A percentile compares a stretch with the other conserved stretches of the same genome.
These are phyloP conservation scores for Achlya hypogyna DNA, from an alignment of 352 stramenopile genomes.

Conservation along the genomic window DNA sequence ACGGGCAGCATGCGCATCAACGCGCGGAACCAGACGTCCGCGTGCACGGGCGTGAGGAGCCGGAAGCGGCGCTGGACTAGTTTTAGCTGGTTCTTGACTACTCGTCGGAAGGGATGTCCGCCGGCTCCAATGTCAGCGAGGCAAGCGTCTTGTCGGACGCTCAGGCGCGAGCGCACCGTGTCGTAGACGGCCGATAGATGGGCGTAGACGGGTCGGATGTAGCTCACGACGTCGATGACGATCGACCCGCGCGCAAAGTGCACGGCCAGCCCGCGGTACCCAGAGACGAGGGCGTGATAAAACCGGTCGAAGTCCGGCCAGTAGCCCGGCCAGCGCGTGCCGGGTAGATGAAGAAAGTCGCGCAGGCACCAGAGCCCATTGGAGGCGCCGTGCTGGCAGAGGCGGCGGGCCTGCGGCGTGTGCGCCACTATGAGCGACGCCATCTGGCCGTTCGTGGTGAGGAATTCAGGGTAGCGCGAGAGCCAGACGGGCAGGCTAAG, in stretches of 20 bases:
- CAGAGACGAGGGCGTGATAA: background rate
- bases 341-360: background rate
- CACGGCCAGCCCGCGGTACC: no score
- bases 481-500: conserved; percentile 2
- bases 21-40: conserved; percentile 8
- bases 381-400: background rate
- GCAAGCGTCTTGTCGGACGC: no score
- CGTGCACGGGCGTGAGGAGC: background rate
- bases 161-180: no score
- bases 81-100: background rate
- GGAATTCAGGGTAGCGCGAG: background rate
- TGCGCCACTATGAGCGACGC: background rate
- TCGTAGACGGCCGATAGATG: no score
- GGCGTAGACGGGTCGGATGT: no score
- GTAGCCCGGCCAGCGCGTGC: background rate
- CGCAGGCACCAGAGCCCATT: background rate
- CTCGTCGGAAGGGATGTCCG: background rate
- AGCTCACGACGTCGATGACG: no score
- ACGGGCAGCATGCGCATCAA: background rate
- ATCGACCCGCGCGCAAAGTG: no score
- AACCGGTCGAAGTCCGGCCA: background rate
- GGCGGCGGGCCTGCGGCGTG: background rate
- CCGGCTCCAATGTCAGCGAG: background rate
- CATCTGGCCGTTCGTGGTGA: background rate
- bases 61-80: background rate